Evolutionary conservation across 2,329 filamentous ascomycete genomes (phyloP).

Genomic region (Podosphaera aphanis): DNA sequence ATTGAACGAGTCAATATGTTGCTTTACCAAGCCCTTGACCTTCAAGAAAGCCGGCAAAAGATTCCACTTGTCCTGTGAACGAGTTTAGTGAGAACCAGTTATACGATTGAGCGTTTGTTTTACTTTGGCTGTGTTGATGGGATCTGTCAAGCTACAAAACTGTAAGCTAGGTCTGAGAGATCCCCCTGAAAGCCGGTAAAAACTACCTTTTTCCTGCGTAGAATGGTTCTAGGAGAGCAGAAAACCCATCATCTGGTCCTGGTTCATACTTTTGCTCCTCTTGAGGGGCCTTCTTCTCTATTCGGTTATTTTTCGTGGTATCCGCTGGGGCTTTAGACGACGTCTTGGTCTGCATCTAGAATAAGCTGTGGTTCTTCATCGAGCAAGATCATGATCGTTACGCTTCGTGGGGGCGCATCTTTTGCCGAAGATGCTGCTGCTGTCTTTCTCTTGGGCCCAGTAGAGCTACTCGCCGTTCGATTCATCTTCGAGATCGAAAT

Average conservation of each 20-base stretch:
- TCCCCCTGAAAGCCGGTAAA: neutral
- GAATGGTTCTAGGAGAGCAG: constrained; percentile 43
- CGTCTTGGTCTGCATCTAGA: no score
- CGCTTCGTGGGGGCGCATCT: neutral
- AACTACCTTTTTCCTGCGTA: constrained; percentile 40
- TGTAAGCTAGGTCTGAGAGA: neutral
- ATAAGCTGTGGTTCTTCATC: no score
- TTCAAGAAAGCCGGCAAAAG: constrained; percentile 91
- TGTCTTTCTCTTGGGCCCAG: no score
- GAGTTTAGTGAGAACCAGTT: constrained; percentile 15
- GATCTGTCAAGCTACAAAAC: constrained; percentile 25
- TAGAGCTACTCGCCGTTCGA: no score
- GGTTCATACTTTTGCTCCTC: constrained; percentile 5
- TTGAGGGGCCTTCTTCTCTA: constrained; percentile 4
- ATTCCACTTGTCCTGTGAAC: constrained; percentile 77
- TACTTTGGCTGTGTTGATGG: constrained; percentile 38
- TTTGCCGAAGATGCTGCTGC: no score
- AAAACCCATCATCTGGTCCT: constrained; percentile 23
- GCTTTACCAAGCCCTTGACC: constrained; percentile 85
- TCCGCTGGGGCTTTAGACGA: constrained; percentile 3
- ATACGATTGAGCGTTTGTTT: neutral
- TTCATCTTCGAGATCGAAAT: no score
- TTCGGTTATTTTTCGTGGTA: constrained; percentile 10
- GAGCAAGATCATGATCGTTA: neutral
- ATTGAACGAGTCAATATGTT: constrained; percentile 80